Conservation (phyloP, 129 eudicot species). For the Mikania micrantha region DNA sequence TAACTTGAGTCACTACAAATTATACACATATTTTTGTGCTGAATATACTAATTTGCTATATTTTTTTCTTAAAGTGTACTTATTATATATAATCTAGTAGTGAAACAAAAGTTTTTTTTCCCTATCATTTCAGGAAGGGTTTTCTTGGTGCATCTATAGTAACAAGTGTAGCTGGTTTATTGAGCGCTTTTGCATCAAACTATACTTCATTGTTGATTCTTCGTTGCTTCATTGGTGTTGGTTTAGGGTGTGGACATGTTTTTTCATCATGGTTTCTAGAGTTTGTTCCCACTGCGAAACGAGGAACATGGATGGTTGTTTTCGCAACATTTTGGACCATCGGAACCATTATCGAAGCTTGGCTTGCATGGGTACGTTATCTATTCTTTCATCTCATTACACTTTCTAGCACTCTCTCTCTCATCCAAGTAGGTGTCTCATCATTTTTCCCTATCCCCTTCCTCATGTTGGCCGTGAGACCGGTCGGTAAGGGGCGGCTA, state of each 20-base stretch:
- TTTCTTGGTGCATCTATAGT: slow-evolving; percentile 43
- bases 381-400: too few relatives aligned
- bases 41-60: too few relatives aligned
- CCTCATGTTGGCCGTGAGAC: too few relatives aligned
- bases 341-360: slow-evolving; percentile 58
- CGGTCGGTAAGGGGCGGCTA: too few relatives aligned
- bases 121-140: slow-evolving; percentile 35
- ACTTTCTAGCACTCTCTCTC: too few relatives aligned
- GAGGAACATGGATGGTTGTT: slow-evolving; percentile 69
- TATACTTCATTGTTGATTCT: slow-evolving; percentile 33
- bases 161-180: slow-evolving; percentile 41
- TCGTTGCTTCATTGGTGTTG: slow-evolving; percentile 48
- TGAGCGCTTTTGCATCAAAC: slow-evolving; percentile 56
- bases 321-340: slow-evolving; percentile 58
- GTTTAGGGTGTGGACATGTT: slow-evolving; percentile 55
- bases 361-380: slow-evolving; percentile 58
- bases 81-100: too few relatives aligned
- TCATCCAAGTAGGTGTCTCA: too few relatives aligned
- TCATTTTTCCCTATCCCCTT: too few relatives aligned
- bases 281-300: slow-evolving; percentile 50
- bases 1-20: too few relatives aligned
- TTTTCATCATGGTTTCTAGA: slow-evolving; percentile 61
- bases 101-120: not conserved
- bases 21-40: too few relatives aligned
- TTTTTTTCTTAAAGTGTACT: too few relatives aligned